Evolutionary conservation across 1,139 yeast species (phyloP), one percentile per base, ranked within the genome.

Genomic region (Geotrichum australiense): DNA sequence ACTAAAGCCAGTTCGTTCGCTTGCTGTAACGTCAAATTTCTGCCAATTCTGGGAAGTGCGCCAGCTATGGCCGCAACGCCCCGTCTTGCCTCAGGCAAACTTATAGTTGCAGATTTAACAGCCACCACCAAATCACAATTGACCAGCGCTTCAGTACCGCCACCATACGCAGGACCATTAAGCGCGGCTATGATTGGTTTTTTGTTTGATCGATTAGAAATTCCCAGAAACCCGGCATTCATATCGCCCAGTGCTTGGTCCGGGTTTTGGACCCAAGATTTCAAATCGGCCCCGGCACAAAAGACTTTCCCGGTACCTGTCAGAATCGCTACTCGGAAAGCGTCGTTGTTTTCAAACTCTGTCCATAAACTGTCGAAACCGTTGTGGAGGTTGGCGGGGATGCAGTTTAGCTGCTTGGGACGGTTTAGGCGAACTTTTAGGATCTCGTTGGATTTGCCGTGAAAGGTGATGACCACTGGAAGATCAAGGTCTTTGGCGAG

Each of bases 251-350:
- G 35, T 1, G 39, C 18, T 6, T 19, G 21, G 10, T 35, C 29
- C 10, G 45, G 26, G 11, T 37, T 26, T n/a, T 31, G 18, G n/a
- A 42, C 35, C 45, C 39, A 39, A 11, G 36, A 37, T 70, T 35
- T 24, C 49, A 82, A 61, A 54, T 83, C 81, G 48, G 83, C 66
- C 0, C 94, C 94, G 8, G 86, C 70, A 21, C 80, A 68, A 54
- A 83, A 80, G 1, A 66, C 66, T 6, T 80, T 68, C 16, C 82
- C 82, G 1, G 59, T 65, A 0, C 78, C 78, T 1, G 80, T 72
- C 1, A 84, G 65, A 4, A 83, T 69, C 4, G 31, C 31, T 5
- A 19, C 32, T 11, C 16, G 28, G 15, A 78, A 72, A 6, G 69
- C 65, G 14, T 59, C 50, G 37, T 71, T 72, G 2, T 51, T 45